These are phyloP conservation scores for Macrocybe gigantea DNA, from an alignment of 768 basidiomycete species.

Conservation along the genomic window DNA sequence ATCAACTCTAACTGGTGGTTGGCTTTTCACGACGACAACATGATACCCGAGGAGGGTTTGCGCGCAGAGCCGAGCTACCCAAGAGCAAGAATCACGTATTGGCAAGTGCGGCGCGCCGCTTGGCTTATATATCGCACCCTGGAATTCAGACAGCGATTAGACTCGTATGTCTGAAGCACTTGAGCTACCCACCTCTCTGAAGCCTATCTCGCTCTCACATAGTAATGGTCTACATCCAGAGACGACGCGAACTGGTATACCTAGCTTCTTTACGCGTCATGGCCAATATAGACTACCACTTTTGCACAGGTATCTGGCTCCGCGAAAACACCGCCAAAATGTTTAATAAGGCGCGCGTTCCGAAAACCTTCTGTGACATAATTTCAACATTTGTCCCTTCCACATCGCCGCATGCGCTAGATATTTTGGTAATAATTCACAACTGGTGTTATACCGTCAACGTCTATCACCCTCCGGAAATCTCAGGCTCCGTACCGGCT, in stretches of 20 bases:
- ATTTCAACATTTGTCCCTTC: conserved; percentile 44
- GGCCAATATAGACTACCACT: too few species aligned
- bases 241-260: conserved; percentile 61
- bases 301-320: conserved; percentile 53
- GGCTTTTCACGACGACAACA: conserved; percentile 69
- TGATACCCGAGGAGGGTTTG: conserved; percentile 42
- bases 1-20: conserved; percentile 98
- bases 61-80: conserved; percentile 30
- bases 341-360: conserved; percentile 79
- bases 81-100: conserved; percentile 51
- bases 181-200: neutral
- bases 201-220: conserved; percentile 9
- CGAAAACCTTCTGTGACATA: conserved; percentile 58
- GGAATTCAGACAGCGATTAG: conserved; percentile 63
- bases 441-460: conserved; percentile 79
- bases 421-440: conserved; percentile 64
- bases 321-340: conserved; percentile 48
- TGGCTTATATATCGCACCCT: conserved; percentile 73
- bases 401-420: conserved; percentile 42
- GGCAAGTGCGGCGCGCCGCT: conserved; percentile 83
- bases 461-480: conserved; percentile 41
- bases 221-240: conserved; percentile 71
- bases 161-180: conserved; percentile 35
- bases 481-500: conserved; percentile 18
- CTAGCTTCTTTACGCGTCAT: neutral